Conservation (phyloP, 495 filamentous ascomycete species). For the Penicillium alfredii region DNA sequence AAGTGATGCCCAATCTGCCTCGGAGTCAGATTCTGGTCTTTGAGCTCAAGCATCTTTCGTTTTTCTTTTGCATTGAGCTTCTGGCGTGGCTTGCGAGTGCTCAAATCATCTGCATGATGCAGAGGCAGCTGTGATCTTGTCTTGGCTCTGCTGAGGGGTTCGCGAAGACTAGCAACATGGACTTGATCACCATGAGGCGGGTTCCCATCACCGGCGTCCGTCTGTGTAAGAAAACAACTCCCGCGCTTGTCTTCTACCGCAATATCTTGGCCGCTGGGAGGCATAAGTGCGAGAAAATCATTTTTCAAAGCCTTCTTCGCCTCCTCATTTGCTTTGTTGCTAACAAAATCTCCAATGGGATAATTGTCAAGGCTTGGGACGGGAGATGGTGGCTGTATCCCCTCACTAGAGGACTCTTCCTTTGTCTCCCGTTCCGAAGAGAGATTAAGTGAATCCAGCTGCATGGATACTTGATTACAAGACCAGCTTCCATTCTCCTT, state of each 20-base stretch:
- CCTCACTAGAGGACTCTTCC: slow-evolving; percentile 1
- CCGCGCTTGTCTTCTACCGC: background rate
- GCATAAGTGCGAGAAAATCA: background rate
- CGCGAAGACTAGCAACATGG: background rate
- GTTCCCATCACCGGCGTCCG: background rate
- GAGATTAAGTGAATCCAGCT: slow-evolving; percentile 1
- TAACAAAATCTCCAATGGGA: background rate
- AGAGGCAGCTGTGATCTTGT: slow-evolving; percentile 3
- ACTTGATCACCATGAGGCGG: background rate
- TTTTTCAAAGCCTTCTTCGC: too few relatives aligned
- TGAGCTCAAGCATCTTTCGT: slow-evolving; percentile 8
- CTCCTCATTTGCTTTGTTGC: background rate
- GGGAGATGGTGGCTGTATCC: background rate
- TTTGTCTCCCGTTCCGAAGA: slow-evolving; percentile 2
- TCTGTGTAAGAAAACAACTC: too few relatives aligned
- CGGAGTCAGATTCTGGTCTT: slow-evolving; percentile 8
- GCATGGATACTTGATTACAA: slow-evolving; percentile 2
- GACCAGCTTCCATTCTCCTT: background rate
- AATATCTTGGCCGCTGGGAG: background rate
- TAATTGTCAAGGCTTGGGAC: slow-evolving; percentile 2
- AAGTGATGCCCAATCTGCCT: slow-evolving; percentile 5
- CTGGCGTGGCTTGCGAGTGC: background rate
- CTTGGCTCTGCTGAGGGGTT: slow-evolving; percentile 7
- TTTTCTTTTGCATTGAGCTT: slow-evolving; percentile 6
- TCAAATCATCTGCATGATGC: background rate